Base-by-base conservation (phyloP, 2,329 filamentous ascomycete genomes). In the Herpotrichia juniperi region DNA sequence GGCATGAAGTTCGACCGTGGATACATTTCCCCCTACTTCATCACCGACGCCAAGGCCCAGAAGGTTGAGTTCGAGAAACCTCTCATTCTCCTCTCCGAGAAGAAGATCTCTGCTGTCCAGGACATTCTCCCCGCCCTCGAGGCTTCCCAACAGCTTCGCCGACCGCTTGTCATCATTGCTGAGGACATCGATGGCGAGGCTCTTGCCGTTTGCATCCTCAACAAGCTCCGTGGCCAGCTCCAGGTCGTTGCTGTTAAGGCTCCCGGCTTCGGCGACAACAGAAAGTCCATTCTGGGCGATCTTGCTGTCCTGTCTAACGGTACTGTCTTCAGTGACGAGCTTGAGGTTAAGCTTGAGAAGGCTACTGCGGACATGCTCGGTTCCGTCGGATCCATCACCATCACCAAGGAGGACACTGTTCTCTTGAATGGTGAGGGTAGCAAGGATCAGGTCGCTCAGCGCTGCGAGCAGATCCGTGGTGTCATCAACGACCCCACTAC, bases 21-120 rank as follows among this genome's bases (percentile, higher is more conserved):
- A 59, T 99, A 89, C 79, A 93, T 96, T 74, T 99, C 94, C 22
- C 93, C 94, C 67, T 99, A 99, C 88, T 99, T 99, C 85, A 99
- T 99, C 83, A 99, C 94, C 82, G 94, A 99, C 73, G 82, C 92
- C 85, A 99, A 99, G 88, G 79, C 93, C 54, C 92, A 96, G 78
- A 99, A 99, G 87, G 93, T 97, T 52, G 94, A 99, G 82, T 99
- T 99, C 65, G 94, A 99, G 87, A 97, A 99, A 86, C 94, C 94
- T 62, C 81, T 99, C 74, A 94, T 99, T 76, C 90, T 99, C 45
- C 90, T 99, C 50, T 97, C 94, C 8, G 94, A 99, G 87, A 97
- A 97, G 90, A 99, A 99, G 88, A 99, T 99, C 79, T 99, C 94
- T 46, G 91, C 93, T 55, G 94, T 97, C 54, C 93, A 97, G 82